Base-by-base conservation (phyloP, 768 basidiomycete genomes). In the Boletellus ananiceps region DNA sequence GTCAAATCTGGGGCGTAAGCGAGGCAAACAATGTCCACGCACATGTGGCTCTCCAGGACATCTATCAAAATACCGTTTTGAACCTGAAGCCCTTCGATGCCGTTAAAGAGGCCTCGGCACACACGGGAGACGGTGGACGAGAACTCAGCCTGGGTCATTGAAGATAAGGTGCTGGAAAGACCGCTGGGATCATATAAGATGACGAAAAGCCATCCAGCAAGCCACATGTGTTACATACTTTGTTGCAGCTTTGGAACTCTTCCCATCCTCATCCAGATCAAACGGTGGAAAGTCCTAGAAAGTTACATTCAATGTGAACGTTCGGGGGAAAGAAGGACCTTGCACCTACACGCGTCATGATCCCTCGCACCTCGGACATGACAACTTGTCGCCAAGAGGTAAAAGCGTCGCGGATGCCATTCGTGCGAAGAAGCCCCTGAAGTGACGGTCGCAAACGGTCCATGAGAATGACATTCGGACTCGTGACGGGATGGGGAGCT, bases 401-500 rank as follows among this genome's bases (percentile, higher is more conserved):
- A 25, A 81, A 71, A 1, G 81, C 84, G 52, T 87, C 86, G 44
- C 81, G 80, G 36, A 92, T 63, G 3, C 84, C 86, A 37, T 75
- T 79, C 1, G 88, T 88, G 51, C 88, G 75, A 19, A 83, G 68
- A 42, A 98, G 75, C n/a, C 89, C 90, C 29, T 83, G 76, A 23
- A 96, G 63, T 39, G 94, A 60, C 2, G 92, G 92, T 23, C 77
- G 76, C 34, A 93, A 58, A 27, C 82, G 73, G 54, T 90, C 86
- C 46, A 74, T 75, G 42, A 90, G 61, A 1, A 72, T 73, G 52
- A 77, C 63, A 49, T 79, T 67, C 21, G 60, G 57, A 44, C 69
- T 62, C 25, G 46, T 45, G 42, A 56, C 36, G 27, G 49, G 46
- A 46, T 47, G 55, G 14, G 56, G 49, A 18, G 27, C 14, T 36